Conservation (phyloP, 116 monocot species). For the Phalaenopsis hybrid region DNA sequence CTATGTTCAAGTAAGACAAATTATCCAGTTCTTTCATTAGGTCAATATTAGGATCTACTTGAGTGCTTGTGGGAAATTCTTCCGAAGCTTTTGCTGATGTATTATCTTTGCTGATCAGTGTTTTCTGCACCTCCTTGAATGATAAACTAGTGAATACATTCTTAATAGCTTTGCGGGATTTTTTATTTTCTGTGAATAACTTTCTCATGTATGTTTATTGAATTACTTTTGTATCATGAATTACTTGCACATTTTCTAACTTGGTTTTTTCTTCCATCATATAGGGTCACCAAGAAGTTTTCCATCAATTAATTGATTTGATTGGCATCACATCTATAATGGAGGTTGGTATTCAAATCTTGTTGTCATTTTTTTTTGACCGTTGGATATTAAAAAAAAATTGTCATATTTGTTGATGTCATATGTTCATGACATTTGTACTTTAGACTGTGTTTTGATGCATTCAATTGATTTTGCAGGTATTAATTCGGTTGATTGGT, state of each 20-base stretch:
- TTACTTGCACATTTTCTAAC: background rate
- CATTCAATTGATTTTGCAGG: conserved; percentile 30
- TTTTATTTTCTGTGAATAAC: background rate
- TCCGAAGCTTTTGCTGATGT: background rate
- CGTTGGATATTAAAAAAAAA: background rate
- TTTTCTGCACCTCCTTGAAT: background rate
- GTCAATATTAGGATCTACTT: background rate
- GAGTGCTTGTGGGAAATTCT: background rate
- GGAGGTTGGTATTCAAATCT: conserved; percentile 54
- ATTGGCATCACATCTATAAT: conserved; percentile 98
- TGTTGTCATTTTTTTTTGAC: background rate
- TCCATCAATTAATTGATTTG: conserved; percentile 81
- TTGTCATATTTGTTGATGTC: background rate
- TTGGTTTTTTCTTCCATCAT: conserved; percentile 7
- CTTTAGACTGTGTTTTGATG: background rate
- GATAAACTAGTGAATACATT: background rate
- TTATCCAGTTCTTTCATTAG: background rate
- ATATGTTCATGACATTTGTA: background rate
- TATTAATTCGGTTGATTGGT: conserved; percentile 86
- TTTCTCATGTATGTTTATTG: background rate
- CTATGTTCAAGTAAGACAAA: conserved; percentile 60
- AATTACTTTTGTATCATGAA: background rate
- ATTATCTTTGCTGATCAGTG: background rate
- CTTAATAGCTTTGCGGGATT: background rate
- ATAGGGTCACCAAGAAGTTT: conserved; percentile 77